These are phyloP conservation scores for Pulveroboletus sp. DNA, from an alignment of 768 basidiomycete genomes.

Conservation along the genomic window DNA sequence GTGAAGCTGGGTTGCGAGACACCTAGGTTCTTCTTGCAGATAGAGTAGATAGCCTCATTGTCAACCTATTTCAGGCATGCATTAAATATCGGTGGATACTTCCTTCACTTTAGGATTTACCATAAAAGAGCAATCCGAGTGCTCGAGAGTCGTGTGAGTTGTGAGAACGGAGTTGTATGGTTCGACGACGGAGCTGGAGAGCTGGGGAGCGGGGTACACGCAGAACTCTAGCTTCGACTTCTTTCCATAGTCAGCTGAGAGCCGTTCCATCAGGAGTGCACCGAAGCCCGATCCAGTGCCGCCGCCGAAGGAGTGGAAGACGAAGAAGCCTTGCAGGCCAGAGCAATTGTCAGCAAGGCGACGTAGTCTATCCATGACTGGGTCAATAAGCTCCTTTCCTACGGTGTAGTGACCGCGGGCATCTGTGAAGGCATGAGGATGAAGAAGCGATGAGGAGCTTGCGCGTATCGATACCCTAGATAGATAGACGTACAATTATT, in stretches of 20 bases:
- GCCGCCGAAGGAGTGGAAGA: slow-evolving; percentile 99
- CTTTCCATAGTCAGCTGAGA: slow-evolving; percentile 98
- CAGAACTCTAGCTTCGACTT: slow-evolving; percentile 99
- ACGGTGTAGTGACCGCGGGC: slow-evolving; percentile 99
- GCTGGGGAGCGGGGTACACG: slow-evolving; percentile 92
- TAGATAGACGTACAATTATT: slow-evolving; percentile 83
- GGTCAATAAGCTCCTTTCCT: slow-evolving; percentile 97
- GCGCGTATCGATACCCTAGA: not conserved
- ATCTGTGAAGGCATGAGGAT: slow-evolving; percentile 45
- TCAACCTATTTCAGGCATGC: slow-evolving; percentile 59
- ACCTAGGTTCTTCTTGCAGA: slow-evolving; percentile 93
- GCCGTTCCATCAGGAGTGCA: slow-evolving; percentile 92
- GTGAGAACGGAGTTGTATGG: slow-evolving; percentile 98
- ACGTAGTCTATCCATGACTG: slow-evolving; percentile 94
- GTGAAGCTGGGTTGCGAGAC: slow-evolving; percentile 83
- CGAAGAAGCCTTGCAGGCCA: slow-evolving; percentile 99
- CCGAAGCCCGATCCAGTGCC: slow-evolving; percentile 99
- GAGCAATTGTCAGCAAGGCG: slow-evolving; percentile 96
- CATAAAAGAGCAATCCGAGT: slow-evolving; percentile 99
- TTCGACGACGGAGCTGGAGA: slow-evolving; percentile 96
- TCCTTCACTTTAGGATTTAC: slow-evolving; percentile 33
- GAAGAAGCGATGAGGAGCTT: slow-evolving; percentile 10
- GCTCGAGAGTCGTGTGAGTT: slow-evolving; percentile 98
- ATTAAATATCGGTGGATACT: slow-evolving; percentile 2
- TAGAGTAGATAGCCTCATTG: slow-evolving; percentile 99